Evolutionary conservation across 2,329 filamentous ascomycete genomes (phyloP), one percentile per base, ranked within the genome.

Genomic region (Cladophialophora bantiana): DNA sequence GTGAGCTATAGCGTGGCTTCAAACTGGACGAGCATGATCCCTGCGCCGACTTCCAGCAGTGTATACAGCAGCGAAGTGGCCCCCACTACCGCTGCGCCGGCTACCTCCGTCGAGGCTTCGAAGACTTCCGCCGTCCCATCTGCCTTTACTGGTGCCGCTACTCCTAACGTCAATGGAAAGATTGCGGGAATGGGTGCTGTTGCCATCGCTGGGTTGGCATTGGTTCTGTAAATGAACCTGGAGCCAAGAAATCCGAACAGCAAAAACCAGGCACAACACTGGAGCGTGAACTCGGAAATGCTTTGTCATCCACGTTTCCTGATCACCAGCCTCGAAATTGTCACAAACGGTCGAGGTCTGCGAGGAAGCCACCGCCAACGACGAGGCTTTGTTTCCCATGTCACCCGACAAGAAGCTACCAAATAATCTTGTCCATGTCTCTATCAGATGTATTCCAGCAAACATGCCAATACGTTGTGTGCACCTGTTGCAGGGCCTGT

Each of bases 131-230:
- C 50, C 1, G 50, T 57, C 26, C 20, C 65, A 4, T 64, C 65
- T 1, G 36, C 57, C 13, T 68, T 56, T 32, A 67, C 63, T n/a
- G 68, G 68, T 10, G 68, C 66, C 35, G 66, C 63, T 34, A 64
- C 36, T 5, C 52, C 58, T n/a, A 67, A 64, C 34, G 48, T 59
- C 56, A 62, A 64, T 12, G 68, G 58, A 32, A 68, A 66, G 38
- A 48, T 66, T n/a, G 62, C 65, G 9, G 68, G 68, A 20, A 53
- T 68, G 20, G 68, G 65, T 34, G 68, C 68, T 32, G n/a, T 70
- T 45, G 68, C 66, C 32, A 31, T 68, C 9, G 68, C 68, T 65
- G 68, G 68, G n/a, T 61, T 70, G 65, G 68, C 66, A 45, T 57
- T 70, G 52, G 59, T 68, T 26, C 55, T 70, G 66, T 70, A 70